Evolutionary conservation across 352 stramenopile species (phyloP).

Genomic region (Phytophthora boehmeriae): DNA sequence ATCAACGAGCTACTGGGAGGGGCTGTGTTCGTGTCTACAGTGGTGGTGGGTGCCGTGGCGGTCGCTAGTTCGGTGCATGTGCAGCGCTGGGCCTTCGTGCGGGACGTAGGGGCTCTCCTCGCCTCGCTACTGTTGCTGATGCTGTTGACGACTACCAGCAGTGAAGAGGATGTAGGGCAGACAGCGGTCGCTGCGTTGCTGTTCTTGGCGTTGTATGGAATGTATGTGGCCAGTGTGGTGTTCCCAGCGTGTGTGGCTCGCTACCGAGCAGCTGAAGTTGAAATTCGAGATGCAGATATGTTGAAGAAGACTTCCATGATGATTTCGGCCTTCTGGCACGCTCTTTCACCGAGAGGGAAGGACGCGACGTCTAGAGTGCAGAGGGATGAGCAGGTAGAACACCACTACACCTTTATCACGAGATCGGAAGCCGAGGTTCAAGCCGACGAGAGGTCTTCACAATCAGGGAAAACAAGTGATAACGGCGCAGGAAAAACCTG

Average conservation of each 20-base stretch:
- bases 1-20: constrained; percentile 91
- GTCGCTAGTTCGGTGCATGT: constrained; percentile 72
- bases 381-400: constrained; percentile 16
- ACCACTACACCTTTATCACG: constrained; percentile 57
- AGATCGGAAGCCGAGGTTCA: constrained; percentile 23
- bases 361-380: constrained; percentile 13
- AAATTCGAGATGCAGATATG: constrained; percentile 19
- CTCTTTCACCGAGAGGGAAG: constrained; percentile 42
- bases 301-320: constrained; percentile 35
- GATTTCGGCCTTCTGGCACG: constrained; percentile 83
- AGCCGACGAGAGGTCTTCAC: constrained; percentile 12
- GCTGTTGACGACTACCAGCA: constrained; percentile 30
- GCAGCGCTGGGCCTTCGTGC: constrained; percentile 66
- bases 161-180: constrained; percentile 17
- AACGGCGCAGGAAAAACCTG: constrained; percentile 1
- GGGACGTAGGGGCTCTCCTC: constrained; percentile 65
- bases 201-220: constrained; percentile 54
- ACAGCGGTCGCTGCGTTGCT: constrained; percentile 42
- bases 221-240: constrained; percentile 70
- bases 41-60: constrained; percentile 91
- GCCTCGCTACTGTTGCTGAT: constrained; percentile 55
- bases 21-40: constrained; percentile 34
- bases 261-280: constrained; percentile 23
- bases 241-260: constrained; percentile 54
- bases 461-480: constrained; percentile 6